Percentiles rank a stretch among this genome's conserved stretches.
phyloP scores from a whole-genome alignment of 192 early-diverging fungal species.

The Podila epicladia region DNA sequence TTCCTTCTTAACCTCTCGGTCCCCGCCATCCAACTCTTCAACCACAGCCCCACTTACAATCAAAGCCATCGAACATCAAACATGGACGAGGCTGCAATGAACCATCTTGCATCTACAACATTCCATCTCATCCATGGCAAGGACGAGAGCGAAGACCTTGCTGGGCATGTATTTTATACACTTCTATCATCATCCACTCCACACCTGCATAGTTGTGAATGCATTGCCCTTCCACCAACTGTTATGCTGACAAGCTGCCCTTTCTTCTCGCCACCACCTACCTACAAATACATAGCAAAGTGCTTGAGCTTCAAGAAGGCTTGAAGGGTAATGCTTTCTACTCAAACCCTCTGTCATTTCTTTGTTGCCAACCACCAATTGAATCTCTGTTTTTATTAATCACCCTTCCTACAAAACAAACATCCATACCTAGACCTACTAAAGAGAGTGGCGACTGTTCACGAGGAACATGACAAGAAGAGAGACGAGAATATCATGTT shows the following conservation, averaged over 20 bases:
- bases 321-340: slow-evolving; percentile 18
- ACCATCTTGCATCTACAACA: slow-evolving; percentile 38
- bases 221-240: too few relatives aligned
- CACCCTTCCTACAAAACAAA: neutral
- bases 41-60: neutral
- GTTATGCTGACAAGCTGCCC: neutral
- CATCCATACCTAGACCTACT: slow-evolving; percentile 20
- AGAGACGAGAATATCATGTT: slow-evolving; percentile 46
- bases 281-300: slow-evolving; percentile 13
- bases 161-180: slow-evolving; percentile 13
- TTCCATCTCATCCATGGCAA: slow-evolving; percentile 43
- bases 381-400: neutral
- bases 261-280: neutral
- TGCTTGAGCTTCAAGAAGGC: slow-evolving; percentile 44
- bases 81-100: slow-evolving; percentile 35
- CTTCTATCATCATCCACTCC: neutral
- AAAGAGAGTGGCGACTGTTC: slow-evolving; percentile 42
- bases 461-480: slow-evolving; percentile 49
- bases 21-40: neutral
- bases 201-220: neutral
- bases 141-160: slow-evolving; percentile 47
- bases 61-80: too few relatives aligned
- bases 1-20: neutral
- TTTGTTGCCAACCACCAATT: too few relatives aligned
- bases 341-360: too few relatives aligned